Base-by-base conservation (phyloP, 441 rosid species). In the Brassica balearica region DNA sequence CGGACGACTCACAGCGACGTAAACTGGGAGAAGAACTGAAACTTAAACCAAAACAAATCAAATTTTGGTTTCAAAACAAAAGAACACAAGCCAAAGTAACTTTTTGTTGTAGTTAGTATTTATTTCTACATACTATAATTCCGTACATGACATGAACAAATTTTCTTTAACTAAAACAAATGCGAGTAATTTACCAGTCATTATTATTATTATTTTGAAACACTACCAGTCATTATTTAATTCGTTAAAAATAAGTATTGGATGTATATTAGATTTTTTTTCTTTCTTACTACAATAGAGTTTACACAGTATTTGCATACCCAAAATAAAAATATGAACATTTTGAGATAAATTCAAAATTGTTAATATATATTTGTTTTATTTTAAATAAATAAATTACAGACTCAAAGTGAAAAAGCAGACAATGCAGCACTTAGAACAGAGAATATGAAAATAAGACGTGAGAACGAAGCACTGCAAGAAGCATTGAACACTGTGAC, bases 51-150 rank as follows among this genome's bases (percentile, higher is more conserved):
- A 86, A 74, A 69, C 97, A 90, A 78, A 83, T 90, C 77, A 92
- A 88, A 46, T 90, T 92, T 67, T 92, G 97, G 97, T 92, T 92
- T 77, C 94, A 89, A 70, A 90, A 89, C 87, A 90, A 87, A 79
- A 87, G 93, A 72, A 89, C 93, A 48, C 95, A 92, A 66, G 17
- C 69, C 1, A 90, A 90, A 90, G 97, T 90, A 69, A 43, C 1
- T 15, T 0, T 56, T 34, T n/a, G 10, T 23, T 10, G 2, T 11
- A 8, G 19, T 2, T 72, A 34, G 4, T 29, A 8, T 3, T 20
- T 70, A 11, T 14, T 55, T 27, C 43, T 6, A 14, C 3, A 38
- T 10, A 9, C 14, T 51, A 11, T n/a, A 17, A 9, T 43, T 19
- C 9, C 32, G 7, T 61, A 10, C 43, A 62, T 29, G 66, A 62